phyloP scores from a whole-genome alignment of 108 stramenopile species.

The Nitzschia sp. region DNA sequence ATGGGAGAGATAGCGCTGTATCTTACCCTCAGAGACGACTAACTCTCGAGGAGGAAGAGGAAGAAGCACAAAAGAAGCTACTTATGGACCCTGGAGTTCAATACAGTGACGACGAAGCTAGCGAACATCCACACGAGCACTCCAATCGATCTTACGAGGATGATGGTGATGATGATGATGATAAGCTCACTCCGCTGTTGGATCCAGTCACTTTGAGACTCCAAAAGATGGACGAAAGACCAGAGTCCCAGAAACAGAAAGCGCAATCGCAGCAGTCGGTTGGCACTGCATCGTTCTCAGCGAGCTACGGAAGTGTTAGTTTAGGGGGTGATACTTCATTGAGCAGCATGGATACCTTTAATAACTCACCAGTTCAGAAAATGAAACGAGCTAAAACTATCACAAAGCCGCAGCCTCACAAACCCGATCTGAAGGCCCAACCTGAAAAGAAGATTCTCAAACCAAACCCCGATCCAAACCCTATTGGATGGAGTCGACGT shows the following conservation, averaged over 20 bases:
- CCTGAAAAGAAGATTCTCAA: slow-evolving; percentile 9
- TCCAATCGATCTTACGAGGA: not conserved
- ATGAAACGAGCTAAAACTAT: not conserved
- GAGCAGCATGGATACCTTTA: slow-evolving; percentile 16
- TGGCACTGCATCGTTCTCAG: not conserved
- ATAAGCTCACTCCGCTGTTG: not conserved
- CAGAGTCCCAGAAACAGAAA: too few species aligned
- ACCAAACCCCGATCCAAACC: slow-evolving; percentile 13
- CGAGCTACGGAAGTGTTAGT: slow-evolving; percentile 17
- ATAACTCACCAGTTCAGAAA: not conserved
- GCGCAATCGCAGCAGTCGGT: not conserved
- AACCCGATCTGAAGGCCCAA: slow-evolving; percentile 2
- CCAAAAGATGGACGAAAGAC: slow-evolving; percentile 2
- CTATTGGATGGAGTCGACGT: not conserved
- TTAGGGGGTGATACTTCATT: slow-evolving; percentile 11
- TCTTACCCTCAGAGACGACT: not conserved
- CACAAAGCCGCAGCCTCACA: too few species aligned
- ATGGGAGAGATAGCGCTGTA: not conserved
- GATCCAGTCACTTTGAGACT: not conserved
- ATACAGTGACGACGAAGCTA: not conserved
- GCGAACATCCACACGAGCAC: not conserved
- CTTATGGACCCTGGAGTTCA: not conserved
- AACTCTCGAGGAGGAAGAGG: not conserved
- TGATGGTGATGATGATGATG: not conserved
- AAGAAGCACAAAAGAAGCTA: not conserved